A percentile compares a stretch with the other conserved stretches of the same genome.
phyloP scores from a whole-genome alignment of 2,329 filamentous ascomycete genomes.

The Cucurbitaria berberidis region DNA sequence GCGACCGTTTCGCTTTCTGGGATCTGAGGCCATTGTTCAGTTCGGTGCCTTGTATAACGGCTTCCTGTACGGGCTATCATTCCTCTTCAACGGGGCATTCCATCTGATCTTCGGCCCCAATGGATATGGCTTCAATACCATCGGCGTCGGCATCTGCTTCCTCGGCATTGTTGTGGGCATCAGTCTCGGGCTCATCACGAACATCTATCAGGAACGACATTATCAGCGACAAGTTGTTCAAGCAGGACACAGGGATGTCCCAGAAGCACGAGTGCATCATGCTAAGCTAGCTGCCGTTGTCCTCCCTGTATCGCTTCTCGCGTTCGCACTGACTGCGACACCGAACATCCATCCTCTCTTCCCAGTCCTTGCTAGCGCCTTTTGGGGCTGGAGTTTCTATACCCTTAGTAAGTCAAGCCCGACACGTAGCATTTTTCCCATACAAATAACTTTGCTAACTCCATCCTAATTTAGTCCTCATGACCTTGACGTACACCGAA shows the following conservation, averaged over 20 bases:
- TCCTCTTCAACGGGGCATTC: slow-evolving; percentile 59
- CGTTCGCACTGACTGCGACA: slow-evolving; percentile 47
- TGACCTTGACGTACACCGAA: slow-evolving; percentile 58
- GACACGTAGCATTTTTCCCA: neutral
- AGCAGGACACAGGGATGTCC: slow-evolving; percentile 44
- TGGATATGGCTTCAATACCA: slow-evolving; percentile 52
- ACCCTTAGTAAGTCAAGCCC: slow-evolving; percentile 48
- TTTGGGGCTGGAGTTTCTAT: slow-evolving; percentile 60
- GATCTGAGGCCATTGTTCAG: slow-evolving; percentile 56
- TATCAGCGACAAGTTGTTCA: slow-evolving; percentile 47
- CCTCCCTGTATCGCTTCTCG: slow-evolving; percentile 40
- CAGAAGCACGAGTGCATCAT: slow-evolving; percentile 53
- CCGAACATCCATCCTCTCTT: slow-evolving; percentile 47
- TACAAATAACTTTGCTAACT: neutral
- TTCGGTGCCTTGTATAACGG: slow-evolving; percentile 58
- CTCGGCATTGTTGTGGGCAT: slow-evolving; percentile 52
- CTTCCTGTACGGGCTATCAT: slow-evolving; percentile 57
- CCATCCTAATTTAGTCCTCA: slow-evolving; percentile 46
- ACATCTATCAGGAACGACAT: slow-evolving; percentile 54
- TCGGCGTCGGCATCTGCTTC: slow-evolving; percentile 52
- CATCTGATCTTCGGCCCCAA: slow-evolving; percentile 55
- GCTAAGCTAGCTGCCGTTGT: slow-evolving; percentile 51
- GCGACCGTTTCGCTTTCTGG: slow-evolving; percentile 56
- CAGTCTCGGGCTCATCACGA: slow-evolving; percentile 52
- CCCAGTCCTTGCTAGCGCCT: slow-evolving; percentile 56